Conservation (phyloP, 305 asterid species). For the Fraxinus xanthoxyloides region DNA sequence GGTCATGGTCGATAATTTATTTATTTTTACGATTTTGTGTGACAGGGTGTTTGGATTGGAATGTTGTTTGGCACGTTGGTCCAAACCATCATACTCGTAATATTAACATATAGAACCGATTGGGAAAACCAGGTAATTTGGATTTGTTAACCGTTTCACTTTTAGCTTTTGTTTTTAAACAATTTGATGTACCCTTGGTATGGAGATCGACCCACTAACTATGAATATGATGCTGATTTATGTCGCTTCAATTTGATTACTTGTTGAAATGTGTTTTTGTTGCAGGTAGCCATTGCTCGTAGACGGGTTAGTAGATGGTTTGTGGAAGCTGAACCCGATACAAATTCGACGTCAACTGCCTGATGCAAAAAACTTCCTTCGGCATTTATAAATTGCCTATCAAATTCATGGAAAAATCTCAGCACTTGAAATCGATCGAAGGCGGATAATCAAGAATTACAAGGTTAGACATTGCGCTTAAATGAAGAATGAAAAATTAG, state of each 20-base stretch:
- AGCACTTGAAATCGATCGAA: background rate
- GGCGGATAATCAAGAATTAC: background rate
- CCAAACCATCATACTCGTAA: conserved; percentile 46
- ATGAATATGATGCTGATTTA: background rate
- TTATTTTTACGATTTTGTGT: background rate
- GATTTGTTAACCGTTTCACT: background rate
- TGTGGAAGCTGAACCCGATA: conserved; percentile 29
- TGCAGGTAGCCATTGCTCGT: conserved; percentile 35
- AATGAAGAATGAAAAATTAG: no score
- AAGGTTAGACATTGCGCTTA: background rate
- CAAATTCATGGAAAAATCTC: background rate
- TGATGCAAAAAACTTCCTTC: background rate
- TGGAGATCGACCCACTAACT: background rate
- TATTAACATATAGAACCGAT: conserved; percentile 50
- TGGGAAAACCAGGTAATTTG: conserved; percentile 60
- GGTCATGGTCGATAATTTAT: no score
- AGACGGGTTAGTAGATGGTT: conserved; percentile 35
- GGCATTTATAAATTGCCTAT: background rate
- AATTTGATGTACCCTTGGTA: background rate
- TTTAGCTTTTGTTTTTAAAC: background rate
- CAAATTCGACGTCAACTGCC: conserved; percentile 20
- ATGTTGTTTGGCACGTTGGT: conserved; percentile 56
- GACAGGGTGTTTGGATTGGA: conserved; percentile 79
- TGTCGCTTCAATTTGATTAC: background rate
- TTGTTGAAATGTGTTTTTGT: background rate